These are phyloP conservation scores for Linnemannia schmuckeri DNA, from an alignment of 192 early-diverging fungal genomes.

Conservation along the genomic window DNA sequence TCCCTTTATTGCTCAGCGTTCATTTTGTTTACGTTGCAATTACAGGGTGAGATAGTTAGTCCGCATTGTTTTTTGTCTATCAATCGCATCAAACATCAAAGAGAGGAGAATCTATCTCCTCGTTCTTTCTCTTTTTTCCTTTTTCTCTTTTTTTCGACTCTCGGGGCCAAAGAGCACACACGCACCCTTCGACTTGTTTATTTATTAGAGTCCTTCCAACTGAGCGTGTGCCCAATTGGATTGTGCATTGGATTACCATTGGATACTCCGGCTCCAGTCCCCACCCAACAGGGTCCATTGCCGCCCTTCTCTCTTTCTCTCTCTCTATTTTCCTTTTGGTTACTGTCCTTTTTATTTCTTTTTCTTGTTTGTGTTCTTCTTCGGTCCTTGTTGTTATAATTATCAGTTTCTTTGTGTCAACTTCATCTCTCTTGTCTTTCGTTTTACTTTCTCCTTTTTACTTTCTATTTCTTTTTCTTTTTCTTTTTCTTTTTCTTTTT, in stretches of 20 bases:
- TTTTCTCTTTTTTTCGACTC: slow-evolving; percentile 11
- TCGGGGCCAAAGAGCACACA: background rate
- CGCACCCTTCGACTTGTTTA: background rate
- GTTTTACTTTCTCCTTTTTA: background rate
- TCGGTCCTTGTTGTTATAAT: background rate
- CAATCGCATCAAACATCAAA: background rate
- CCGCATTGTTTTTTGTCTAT: background rate
- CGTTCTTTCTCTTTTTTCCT: background rate
- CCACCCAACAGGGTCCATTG: slow-evolving; percentile 2
- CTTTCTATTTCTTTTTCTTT: background rate
- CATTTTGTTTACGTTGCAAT: background rate
- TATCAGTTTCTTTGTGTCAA: background rate
- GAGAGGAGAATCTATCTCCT: background rate
- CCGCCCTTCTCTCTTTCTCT: background rate
- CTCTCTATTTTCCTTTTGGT: background rate
- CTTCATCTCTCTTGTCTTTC: background rate
- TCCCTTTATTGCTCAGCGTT: background rate
- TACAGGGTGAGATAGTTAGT: background rate
- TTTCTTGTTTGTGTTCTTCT: background rate
- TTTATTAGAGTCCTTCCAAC: background rate
- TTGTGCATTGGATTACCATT: background rate
- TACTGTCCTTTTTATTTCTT: background rate
- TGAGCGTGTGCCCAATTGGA: background rate
- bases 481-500: background rate
- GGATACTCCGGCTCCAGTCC: background rate